Evolutionary conservation across 768 basidiomycete species (phyloP), one percentile per base, ranked within the genome.

Genomic region (Nidularia sp.): DNA sequence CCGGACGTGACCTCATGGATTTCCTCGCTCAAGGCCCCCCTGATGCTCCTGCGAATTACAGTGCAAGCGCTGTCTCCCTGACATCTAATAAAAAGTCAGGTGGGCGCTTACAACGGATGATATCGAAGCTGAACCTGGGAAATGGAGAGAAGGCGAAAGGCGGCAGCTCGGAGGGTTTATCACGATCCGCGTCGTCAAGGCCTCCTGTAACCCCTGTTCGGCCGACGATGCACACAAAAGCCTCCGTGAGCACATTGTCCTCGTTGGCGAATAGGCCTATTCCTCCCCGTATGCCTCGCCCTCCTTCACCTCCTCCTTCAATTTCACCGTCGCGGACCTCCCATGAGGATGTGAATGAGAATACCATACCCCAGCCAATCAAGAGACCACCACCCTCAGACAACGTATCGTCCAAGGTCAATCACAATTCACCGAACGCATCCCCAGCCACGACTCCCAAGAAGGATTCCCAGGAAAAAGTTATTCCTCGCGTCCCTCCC

Each of bases 71-170:
- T 31, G 55, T 57, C 12, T 62, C 71, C 9, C 64, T 72, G 45
- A 77, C 78, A 25, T 73, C 71, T 50, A 79, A 80, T 52, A 72
- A 75, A 25, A 83, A 83, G 66, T 69, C 70, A 47, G 76, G 75
- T 50, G 82, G 82, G 46, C 78, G 89, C 25, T 70, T 93, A 54
- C 86, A 87, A 66, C 80, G 84, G 56, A 91, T 94, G 84, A 88
- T 94, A 59, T 91, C 90, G 15, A 86, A 83, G 59, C 72, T 93
- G 29, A 85, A 81, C 35, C 70, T 81, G 55, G 76, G 78, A 29
- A 69, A 63, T 49, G 65, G 62, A 31, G 78, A 78, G 31, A 75
- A 72, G 57, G 43, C 64, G 60, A 64, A 63, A 33, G 29, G 12
- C 6, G 57, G 57, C 44, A 39, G 15, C 7, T 15, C 39, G n/a